These are phyloP conservation scores for Canariomyces notabilis DNA, from an alignment of 2,329 filamentous ascomycete genomes.

Conservation along the genomic window DNA sequence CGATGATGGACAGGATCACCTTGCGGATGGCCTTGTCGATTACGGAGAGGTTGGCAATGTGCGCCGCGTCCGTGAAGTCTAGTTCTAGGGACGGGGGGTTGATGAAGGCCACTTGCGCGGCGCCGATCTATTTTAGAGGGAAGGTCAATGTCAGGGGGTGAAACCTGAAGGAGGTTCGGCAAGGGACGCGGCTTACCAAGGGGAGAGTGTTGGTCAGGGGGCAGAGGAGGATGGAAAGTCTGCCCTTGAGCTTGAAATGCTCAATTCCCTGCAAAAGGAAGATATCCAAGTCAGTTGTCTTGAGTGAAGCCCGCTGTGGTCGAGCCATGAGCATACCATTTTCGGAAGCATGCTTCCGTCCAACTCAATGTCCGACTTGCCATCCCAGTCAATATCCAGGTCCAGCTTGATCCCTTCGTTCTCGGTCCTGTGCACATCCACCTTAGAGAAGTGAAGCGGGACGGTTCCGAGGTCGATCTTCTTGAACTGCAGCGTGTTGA, in stretches of 20 bases:
- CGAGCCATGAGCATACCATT: conserved; percentile 33
- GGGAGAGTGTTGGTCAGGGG: conserved; percentile 43
- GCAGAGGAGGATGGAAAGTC: conserved; percentile 39
- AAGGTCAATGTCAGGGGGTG: not conserved
- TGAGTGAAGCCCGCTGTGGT: no score
- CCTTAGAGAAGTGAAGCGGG: conserved; percentile 37
- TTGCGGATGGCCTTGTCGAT: conserved; percentile 41
- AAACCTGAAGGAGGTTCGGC: not conserved
- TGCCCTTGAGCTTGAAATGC: conserved; percentile 39
- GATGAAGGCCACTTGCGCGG: conserved; percentile 44
- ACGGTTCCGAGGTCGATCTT: conserved; percentile 42
- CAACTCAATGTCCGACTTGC: conserved; percentile 42
- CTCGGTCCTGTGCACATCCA: conserved; percentile 42
- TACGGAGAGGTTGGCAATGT: conserved; percentile 38
- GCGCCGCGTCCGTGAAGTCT: conserved; percentile 43
- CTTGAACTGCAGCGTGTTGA: conserved; percentile 38
- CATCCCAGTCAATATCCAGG: conserved; percentile 43
- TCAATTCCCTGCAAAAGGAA: conserved; percentile 37
- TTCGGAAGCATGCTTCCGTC: conserved; percentile 41
- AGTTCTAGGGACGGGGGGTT: conserved; percentile 42
- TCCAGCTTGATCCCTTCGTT: conserved; percentile 44
- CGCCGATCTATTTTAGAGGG: conserved; percentile 39
- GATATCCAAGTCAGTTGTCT: no score
- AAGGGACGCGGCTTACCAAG: conserved; percentile 32
- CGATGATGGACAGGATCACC: conserved; percentile 39